Evolutionary conservation across 305 asterid genomes (phyloP).

Genomic region (Fraxinus ornus): DNA sequence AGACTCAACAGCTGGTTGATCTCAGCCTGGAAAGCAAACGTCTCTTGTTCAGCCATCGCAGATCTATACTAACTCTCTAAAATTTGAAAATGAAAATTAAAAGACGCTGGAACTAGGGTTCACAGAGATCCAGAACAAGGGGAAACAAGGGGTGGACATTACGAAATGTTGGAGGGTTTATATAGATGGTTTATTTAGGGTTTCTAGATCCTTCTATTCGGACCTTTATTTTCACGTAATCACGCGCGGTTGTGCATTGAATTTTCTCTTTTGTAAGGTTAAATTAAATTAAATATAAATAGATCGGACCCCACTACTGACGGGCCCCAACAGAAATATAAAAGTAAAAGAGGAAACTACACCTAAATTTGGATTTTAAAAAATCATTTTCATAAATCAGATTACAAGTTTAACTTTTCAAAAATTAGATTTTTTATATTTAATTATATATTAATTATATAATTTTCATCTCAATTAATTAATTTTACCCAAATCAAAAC

Average conservation of each 20-base stretch:
- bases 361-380: no score
- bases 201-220: conserved; percentile 59
- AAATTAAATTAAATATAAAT: no score
- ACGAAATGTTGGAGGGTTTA: background rate
- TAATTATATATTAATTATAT: no score
- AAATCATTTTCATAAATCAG: no score
- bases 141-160: background rate
- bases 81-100: background rate
- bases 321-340: background rate
- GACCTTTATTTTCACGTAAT: background rate
- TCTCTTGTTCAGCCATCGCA: conserved; percentile 61
- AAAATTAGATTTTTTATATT: no score
- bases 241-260: background rate
- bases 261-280: background rate
- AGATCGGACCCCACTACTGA: background rate
- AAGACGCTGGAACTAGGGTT: conserved; percentile 19
- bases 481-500: no score
- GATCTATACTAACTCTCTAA: conserved; percentile 6
- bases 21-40: conserved; percentile 88
- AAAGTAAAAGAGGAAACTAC: no score
- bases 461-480: no score
- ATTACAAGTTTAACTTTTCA: no score
- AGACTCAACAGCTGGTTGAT: conserved; percentile 72
- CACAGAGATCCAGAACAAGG: background rate
- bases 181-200: conserved; percentile 43